Evolutionary conservation across 768 basidiomycete species (phyloP).

Genomic region (Cantharellus cinnabarinus): DNA sequence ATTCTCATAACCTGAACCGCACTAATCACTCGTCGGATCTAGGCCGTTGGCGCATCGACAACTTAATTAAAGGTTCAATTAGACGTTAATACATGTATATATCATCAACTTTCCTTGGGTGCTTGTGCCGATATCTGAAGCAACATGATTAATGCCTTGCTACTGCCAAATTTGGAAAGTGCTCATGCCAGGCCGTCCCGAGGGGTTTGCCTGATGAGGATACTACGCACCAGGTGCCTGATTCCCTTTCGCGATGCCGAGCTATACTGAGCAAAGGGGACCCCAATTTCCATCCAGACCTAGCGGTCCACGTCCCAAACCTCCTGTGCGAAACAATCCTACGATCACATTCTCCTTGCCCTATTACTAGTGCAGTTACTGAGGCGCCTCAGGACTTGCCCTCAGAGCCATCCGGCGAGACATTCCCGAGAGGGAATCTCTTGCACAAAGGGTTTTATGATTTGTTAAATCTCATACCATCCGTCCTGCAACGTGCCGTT

Average conservation of each 20-base stretch:
- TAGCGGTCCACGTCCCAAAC: neutral
- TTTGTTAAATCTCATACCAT: constrained; percentile 53
- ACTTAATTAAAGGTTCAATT: neutral
- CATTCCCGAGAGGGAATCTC: constrained; percentile 46
- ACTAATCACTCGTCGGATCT: neutral
- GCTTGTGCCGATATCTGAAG: too few species aligned
- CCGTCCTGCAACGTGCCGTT: constrained; percentile 27
- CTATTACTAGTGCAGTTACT: neutral
- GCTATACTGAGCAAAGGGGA: neutral
- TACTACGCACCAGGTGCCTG: too few species aligned
- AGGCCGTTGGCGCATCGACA: constrained; percentile 10
- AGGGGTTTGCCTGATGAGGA: too few species aligned
- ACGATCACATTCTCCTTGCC: neutral
- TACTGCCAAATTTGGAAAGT: neutral
- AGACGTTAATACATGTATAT: too few species aligned
- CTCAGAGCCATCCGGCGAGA: constrained; percentile 4
- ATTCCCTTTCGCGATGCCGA: neutral
- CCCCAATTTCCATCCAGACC: neutral
- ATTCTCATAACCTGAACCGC: neutral
- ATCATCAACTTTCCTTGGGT: too few species aligned
- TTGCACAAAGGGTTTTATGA: constrained; percentile 85
- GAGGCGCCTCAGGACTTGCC: neutral
- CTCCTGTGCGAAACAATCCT: neutral
- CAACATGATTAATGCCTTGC: too few species aligned
- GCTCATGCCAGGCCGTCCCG: too few species aligned